phyloP scores from a whole-genome alignment of 257 asterid genomes.

The Eucommia ulmoides region DNA sequence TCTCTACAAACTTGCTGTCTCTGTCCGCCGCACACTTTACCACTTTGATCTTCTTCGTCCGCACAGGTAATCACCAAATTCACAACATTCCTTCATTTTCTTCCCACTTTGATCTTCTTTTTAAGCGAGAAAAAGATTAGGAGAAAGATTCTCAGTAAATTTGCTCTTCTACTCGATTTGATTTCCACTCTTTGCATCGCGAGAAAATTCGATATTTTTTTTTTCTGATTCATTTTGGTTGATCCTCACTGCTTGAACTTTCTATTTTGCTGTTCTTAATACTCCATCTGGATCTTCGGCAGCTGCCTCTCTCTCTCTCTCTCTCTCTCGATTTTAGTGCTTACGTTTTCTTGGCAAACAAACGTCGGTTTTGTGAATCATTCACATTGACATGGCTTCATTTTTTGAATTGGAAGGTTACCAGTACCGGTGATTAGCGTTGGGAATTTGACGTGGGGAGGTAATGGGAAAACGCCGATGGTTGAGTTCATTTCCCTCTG shows the following conservation, averaged over 20 bases:
- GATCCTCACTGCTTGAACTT: not conserved
- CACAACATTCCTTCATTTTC: not conserved
- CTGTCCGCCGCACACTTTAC: conserved; percentile 58
- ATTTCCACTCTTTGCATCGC: not conserved
- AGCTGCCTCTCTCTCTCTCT: not conserved
- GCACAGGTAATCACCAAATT: conserved; percentile 30
- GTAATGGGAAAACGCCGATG: conserved; percentile 98
- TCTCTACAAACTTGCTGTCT: conserved; percentile 36
- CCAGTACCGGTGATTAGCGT: conserved; percentile 84
- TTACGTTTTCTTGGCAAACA: not conserved
- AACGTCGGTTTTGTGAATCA: not conserved
- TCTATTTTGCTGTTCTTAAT: not conserved
- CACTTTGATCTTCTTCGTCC: conserved; percentile 25
- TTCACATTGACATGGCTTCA: not conserved
- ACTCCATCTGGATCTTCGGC: not conserved
- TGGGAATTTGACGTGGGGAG: conserved; percentile 99
- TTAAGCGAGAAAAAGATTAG: not conserved
- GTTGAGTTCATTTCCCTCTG: conserved; percentile 74
- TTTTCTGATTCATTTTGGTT: not conserved
- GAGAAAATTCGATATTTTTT: not conserved
- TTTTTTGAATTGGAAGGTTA: conserved; percentile 27
- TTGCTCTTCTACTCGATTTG: not conserved
- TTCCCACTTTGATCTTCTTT: not conserved
- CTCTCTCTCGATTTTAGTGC: not conserved
- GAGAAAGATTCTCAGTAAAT: not conserved